phyloP scores from a whole-genome alignment of 352 stramenopile genomes.

The Phytophthora syringae region DNA sequence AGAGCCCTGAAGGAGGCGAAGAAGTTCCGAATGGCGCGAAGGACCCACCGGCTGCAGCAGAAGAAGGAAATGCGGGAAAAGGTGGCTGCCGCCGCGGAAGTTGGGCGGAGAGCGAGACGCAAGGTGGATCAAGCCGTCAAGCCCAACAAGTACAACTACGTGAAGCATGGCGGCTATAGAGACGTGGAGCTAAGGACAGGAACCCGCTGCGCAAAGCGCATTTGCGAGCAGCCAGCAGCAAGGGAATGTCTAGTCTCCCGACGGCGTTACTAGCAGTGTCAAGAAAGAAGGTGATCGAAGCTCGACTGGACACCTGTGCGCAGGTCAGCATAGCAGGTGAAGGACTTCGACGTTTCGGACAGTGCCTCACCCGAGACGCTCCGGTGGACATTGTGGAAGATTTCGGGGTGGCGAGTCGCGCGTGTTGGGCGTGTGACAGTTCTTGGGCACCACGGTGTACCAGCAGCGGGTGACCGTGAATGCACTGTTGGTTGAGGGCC shows the following conservation, averaged over 20 bases:
- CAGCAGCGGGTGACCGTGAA: neutral
- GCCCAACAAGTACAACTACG: neutral
- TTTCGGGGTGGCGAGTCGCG: neutral
- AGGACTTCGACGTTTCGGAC: neutral
- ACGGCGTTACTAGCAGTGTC: neutral
- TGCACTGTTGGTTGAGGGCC: constrained; percentile 1
- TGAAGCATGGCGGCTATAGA: neutral
- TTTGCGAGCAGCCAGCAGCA: neutral
- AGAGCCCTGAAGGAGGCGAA: too few relatives aligned
- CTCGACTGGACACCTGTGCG: neutral
- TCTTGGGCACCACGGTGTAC: constrained; percentile 1
- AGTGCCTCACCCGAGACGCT: neutral
- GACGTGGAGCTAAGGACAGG: neutral
- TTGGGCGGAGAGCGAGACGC: neutral
- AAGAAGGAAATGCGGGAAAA: too few relatives aligned
- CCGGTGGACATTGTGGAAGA: neutral
- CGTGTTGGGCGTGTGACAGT: neutral
- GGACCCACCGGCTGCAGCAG: too few relatives aligned
- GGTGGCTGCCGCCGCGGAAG: too few relatives aligned
- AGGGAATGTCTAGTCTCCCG: neutral
- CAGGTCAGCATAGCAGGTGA: neutral
- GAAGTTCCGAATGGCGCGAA: too few relatives aligned
- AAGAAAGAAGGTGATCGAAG: neutral
- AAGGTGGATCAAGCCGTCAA: neutral
- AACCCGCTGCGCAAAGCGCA: neutral